Evolutionary conservation across 2,329 filamentous ascomycete genomes (phyloP), one percentile per base, ranked within the genome.

Genomic region (Cercospora sesami): DNA sequence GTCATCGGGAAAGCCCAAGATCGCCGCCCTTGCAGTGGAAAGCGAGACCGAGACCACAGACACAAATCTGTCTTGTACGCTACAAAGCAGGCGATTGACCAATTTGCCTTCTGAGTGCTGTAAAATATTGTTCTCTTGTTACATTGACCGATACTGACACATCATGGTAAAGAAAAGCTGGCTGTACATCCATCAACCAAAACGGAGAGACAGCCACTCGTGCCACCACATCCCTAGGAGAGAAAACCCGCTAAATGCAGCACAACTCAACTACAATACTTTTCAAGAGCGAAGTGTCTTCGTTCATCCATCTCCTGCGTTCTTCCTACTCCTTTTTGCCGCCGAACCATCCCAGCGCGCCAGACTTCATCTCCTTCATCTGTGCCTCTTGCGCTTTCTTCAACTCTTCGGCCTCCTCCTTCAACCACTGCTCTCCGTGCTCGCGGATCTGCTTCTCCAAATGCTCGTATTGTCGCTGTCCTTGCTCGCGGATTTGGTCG

Each of bases 371-470:
- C 77, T 87, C 92, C 81, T 91, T 91, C 90, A 96, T 94, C 75
- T 91, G 90, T 81, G 96, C 93, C 77, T 96, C 91, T 80, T 94
- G 91, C 71, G 89, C 86, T 84, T 93, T 94, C 84, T 97, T 94
- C 83, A 94, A 90, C 78, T 92, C 87, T 60, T 90, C 90, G 53
- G 91, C 91, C 85, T 97, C 94, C 80, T 98, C 94, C 84, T 94
- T 94, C 74, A 99, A 85, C 92, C 94, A 97, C 82, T 94, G 93
- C 79, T 94, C 93, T 63, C 94, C 95, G 78, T 98, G 95, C 80
- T 96, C 91, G 58, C 91, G 87, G 75, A 99, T 96, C 82, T 97
- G 91, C 81, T 90, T 90, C 80, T 98, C 94, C 70, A 98, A 86
- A 73, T 90, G 82, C 83, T 96, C 88, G 81, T 98, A 99, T 80